Conservation (phyloP, 2,329 filamentous ascomycete species). For the Knufia fluminis region DNA sequence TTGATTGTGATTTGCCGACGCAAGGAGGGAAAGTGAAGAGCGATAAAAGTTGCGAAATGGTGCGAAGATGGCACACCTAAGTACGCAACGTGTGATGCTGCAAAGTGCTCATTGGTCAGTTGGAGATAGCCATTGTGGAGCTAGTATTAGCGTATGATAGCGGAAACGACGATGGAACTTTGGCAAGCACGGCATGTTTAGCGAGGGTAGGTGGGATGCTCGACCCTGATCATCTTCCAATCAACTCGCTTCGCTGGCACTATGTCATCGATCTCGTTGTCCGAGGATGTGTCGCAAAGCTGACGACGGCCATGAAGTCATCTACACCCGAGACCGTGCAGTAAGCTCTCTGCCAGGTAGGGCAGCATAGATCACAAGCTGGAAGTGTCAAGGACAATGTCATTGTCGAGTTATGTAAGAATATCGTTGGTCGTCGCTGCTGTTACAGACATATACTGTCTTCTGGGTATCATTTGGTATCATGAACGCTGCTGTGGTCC, state of each 20-base stretch:
- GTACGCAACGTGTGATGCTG: background rate
- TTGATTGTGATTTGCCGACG: conserved; percentile 1
- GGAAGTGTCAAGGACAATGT: too few relatives aligned
- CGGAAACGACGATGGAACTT: background rate
- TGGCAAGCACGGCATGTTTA: too few relatives aligned
- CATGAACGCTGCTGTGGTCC: conserved; percentile 18
- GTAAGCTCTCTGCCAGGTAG: too few relatives aligned
- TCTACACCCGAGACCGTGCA: too few relatives aligned
- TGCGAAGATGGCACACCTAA: too few relatives aligned
- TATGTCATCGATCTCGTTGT: background rate
- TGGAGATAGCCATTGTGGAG: background rate
- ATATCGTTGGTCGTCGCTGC: too few relatives aligned
- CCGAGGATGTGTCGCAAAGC: background rate
- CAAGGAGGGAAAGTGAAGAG: background rate
- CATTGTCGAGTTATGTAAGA: too few relatives aligned
- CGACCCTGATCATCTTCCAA: background rate
- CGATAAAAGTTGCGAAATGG: background rate
- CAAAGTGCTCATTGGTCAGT: background rate
- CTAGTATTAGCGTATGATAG: background rate
- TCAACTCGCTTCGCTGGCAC: background rate
- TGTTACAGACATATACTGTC: too few relatives aligned
- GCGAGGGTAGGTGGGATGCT: background rate
- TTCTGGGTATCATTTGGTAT: conserved; percentile 8
- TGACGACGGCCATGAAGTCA: too few relatives aligned
- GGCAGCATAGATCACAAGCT: too few relatives aligned